Evolutionary conservation across 2,329 filamentous ascomycete genomes (phyloP), one percentile per base, ranked within the genome.

Genomic region (Apiospora phragmitis): DNA sequence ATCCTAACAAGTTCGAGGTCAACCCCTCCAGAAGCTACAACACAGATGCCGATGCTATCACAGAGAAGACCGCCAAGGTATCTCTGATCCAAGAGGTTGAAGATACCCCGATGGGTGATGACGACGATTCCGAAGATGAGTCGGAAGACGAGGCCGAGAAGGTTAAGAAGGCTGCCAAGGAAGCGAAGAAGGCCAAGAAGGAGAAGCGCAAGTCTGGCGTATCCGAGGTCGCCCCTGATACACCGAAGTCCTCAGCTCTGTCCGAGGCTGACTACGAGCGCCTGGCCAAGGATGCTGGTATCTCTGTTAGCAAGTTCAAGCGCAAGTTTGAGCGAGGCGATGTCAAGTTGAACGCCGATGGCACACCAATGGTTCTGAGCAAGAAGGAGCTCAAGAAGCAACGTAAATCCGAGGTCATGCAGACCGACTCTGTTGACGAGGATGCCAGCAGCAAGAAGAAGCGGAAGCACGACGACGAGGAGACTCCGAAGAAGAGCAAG

Each of bases 1-100:
- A 45, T 41, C 89, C 91, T 70, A 90, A 91, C 77, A 97, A 97
- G 83, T 97, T 94, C 88, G 93, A 95, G 74, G 87, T 99, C 78
- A 97, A 97, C 85, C 94, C 98, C 82, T 93, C 93, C 14, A 89
- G 94, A 80, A 96, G 95, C 83, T 99, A 99, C 88, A 98, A 98
- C 82, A 88, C 90, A 67, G 95, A 98, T 79, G 96, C 94, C 69
- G 96, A 99, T 82, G 95, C 94, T 73, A 85, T 98, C 68, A 86
- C 85, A 18, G 78, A 79, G 66, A 83, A 85, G 77, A 82, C 84
- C 47, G 76, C 82, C 35, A 79, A 79, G 66, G 82, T 85, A 76
- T 82, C 85, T 49, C 70, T 80, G 72, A 80, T 80, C 72, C 78
- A 80, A 71, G 79, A 80, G 72, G 78, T 80, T 68, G 77, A 82